Conservation (phyloP, 306 rosid species). For the Quercus rubra region DNA sequence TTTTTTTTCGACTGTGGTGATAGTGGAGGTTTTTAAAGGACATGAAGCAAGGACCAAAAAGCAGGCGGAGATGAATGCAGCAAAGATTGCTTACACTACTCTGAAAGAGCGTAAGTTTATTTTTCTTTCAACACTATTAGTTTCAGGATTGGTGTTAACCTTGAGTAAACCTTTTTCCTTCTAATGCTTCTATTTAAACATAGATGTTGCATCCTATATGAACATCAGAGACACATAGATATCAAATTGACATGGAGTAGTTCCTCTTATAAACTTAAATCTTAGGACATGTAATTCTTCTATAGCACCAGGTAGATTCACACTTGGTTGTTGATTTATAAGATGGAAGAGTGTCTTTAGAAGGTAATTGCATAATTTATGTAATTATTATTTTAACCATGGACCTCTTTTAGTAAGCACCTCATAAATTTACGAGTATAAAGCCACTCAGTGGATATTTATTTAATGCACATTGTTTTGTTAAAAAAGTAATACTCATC, state of each 20-base stretch:
- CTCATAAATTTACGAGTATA: not conserved
- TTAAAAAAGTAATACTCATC: no score
- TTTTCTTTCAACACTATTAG: constrained; percentile 8
- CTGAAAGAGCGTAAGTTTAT: constrained; percentile 52
- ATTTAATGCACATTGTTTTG: no score
- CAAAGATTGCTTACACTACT: constrained; percentile 63
- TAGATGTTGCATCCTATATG: no score
- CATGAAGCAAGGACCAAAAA: constrained; percentile 62
- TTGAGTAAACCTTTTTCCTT: not conserved
- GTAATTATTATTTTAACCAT: not conserved
- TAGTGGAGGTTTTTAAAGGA: constrained; percentile 50
- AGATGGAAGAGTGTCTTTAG: not conserved
- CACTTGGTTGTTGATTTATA: not conserved
- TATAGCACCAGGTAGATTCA: not conserved
- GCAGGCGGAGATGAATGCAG: constrained; percentile 76
- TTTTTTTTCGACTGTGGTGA: constrained; percentile 64
- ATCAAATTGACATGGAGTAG: no score
- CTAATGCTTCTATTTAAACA: not conserved
- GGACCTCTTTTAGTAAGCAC: not conserved
- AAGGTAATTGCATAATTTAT: not conserved
- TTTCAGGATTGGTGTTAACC: not conserved
- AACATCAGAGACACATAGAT: not conserved
- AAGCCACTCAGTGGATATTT: no score
- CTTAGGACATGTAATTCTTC: not conserved
- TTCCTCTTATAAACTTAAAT: no score